Conservation (phyloP, 345 rosid species). For the Brassica nigra region DNA sequence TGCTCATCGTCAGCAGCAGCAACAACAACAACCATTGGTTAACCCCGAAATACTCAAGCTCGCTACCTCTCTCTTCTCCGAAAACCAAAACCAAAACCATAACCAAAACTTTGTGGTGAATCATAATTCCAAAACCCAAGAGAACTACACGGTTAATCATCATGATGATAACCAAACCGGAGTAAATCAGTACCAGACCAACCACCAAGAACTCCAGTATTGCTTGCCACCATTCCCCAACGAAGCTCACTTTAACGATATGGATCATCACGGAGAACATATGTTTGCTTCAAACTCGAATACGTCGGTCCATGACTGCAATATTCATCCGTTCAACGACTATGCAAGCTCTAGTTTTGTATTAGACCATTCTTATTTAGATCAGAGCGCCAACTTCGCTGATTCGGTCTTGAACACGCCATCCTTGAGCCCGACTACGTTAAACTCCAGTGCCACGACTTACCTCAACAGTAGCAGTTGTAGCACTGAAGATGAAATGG, state of each 20-base stretch:
- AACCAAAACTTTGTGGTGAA: slow-evolving; percentile 10
- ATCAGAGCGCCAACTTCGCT: slow-evolving; percentile 46
- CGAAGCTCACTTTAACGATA: slow-evolving; percentile 37
- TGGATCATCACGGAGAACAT: slow-evolving; percentile 26
- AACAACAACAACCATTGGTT: slow-evolving; percentile 24
- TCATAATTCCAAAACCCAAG: neutral
- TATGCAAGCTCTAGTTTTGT: slow-evolving; percentile 21
- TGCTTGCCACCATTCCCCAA: slow-evolving; percentile 40
- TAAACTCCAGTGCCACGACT: slow-evolving; percentile 60
- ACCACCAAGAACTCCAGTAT: slow-evolving; percentile 48
- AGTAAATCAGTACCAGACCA: slow-evolving; percentile 28
- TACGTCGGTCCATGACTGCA: slow-evolving; percentile 37
- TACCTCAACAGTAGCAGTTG: slow-evolving; percentile 49
- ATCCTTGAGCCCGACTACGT: slow-evolving; percentile 60
- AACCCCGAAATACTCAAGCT: slow-evolving; percentile 46
- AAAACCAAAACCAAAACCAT: slow-evolving; percentile 36
- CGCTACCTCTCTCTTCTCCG: slow-evolving; percentile 33
- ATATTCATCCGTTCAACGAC: slow-evolving; percentile 40
- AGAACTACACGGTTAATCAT: slow-evolving; percentile 13
- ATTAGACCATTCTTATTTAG: slow-evolving; percentile 48
- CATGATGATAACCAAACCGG: neutral
- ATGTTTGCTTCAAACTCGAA: slow-evolving; percentile 27
- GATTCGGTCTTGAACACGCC: slow-evolving; percentile 61
- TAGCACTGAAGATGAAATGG: slow-evolving; percentile 75
- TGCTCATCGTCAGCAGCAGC: slow-evolving; percentile 39